Evolutionary conservation across 176 grass and related monocot genomes (phyloP).

Genomic region (Dactylis glomerata): DNA sequence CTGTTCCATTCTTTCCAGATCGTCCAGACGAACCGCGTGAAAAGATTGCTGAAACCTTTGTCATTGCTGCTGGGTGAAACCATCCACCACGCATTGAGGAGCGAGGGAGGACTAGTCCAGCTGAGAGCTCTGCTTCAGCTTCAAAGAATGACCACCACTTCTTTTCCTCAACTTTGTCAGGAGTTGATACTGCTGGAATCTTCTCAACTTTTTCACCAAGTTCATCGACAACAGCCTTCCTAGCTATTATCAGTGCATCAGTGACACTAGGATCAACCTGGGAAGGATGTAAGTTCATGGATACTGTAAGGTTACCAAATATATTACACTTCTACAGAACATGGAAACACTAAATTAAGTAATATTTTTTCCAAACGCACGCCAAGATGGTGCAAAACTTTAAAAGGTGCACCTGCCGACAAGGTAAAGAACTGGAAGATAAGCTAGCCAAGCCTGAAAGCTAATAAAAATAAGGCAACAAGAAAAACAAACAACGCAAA

Average conservation of each 20-base stretch:
- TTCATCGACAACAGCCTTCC: slow-evolving; percentile 23
- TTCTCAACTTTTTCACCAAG: slow-evolving; percentile 41
- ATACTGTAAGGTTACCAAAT: not conserved
- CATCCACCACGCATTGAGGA: no score
- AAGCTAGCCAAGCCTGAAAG: no score
- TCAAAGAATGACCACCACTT: not conserved
- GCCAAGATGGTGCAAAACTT: no score
- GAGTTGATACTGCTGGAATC: slow-evolving; percentile 46
- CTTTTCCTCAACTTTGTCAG: not conserved
- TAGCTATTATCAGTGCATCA: slow-evolving; percentile 33
- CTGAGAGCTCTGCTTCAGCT: not conserved
- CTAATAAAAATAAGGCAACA: no score
- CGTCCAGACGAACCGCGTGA: not conserved
- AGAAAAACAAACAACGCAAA: no score
- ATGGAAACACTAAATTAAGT: not conserved
- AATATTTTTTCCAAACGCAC: no score
- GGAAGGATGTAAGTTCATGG: slow-evolving; percentile 11
- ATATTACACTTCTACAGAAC: not conserved
- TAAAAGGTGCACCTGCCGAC: no score
- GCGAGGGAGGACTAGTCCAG: no score
- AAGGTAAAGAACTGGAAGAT: no score
- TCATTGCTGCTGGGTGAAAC: not conserved
- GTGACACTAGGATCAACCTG: slow-evolving; percentile 59
- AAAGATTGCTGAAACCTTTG: not conserved
- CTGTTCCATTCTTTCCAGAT: not conserved